phyloP scores from a whole-genome alignment of 2,329 filamentous ascomycete species.

The Epicoccum nigrum region DNA sequence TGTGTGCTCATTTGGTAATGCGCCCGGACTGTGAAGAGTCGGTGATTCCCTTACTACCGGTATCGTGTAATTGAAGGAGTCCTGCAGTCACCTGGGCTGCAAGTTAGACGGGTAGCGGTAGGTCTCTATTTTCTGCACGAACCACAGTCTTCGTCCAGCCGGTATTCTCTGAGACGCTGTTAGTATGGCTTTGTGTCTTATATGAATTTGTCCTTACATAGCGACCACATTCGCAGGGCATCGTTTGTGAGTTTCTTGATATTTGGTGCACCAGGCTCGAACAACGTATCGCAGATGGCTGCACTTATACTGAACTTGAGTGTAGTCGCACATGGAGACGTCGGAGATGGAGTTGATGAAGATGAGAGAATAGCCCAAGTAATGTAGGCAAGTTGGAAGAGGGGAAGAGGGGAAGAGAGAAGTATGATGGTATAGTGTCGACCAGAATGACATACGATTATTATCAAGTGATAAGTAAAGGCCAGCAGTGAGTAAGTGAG shows the following conservation, averaged over 20 bases:
- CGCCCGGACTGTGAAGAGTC: constrained; percentile 21
- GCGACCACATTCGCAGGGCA: constrained; percentile 63
- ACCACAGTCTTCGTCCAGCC: constrained; percentile 57
- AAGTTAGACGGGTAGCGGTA: no score
- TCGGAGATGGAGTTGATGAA: constrained; percentile 8
- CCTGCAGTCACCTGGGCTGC: constrained; percentile 43
- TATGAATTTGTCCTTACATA: constrained; percentile 43
- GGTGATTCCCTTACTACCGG: constrained; percentile 4
- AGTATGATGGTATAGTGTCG: neutral
- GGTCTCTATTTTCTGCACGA: constrained; percentile 18
- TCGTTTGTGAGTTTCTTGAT: constrained; percentile 60
- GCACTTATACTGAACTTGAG: constrained; percentile 63
- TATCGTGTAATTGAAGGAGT: constrained; percentile 26
- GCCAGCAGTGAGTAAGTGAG: constrained; percentile 11
- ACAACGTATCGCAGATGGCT: constrained; percentile 62
- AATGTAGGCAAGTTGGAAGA: neutral
- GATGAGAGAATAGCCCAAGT: neutral
- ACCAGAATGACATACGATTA: constrained; percentile 4
- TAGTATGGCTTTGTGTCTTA: constrained; percentile 6
- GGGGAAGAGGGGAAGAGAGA: neutral
- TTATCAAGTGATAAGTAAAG: constrained; percentile 13
- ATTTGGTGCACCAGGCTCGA: constrained; percentile 61
- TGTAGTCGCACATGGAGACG: constrained; percentile 63
- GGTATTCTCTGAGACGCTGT: constrained; percentile 50
- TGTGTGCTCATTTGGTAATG: constrained; percentile 39